Conservation (phyloP, 2,329 filamentous ascomycete genomes). For the Colletotrichum filicis region DNA sequence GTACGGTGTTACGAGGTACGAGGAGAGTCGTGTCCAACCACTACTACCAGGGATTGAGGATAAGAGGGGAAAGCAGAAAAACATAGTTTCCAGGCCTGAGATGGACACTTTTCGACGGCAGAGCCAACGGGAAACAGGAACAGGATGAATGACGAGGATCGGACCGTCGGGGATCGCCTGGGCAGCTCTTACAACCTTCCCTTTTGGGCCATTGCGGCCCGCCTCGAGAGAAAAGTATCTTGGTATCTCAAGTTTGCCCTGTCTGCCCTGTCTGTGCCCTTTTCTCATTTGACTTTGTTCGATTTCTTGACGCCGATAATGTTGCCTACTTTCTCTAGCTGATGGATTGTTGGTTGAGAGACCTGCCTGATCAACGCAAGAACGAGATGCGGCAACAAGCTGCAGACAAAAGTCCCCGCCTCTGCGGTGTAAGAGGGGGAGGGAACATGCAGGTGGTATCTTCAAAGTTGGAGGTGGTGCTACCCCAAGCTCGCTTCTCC, state of each 20-base stretch:
- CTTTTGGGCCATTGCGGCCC: conserved; percentile 18
- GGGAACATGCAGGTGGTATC: not conserved
- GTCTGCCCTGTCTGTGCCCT: not conserved
- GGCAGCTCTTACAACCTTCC: conserved; percentile 22
- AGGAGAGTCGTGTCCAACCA: not conserved
- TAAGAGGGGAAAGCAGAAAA: not conserved
- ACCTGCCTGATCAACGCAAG: conserved; percentile 29
- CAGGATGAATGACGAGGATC: conserved; percentile 7
- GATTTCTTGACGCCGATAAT: not conserved
- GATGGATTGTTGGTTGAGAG: not conserved
- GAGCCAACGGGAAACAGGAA: not conserved
- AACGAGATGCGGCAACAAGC: not conserved
- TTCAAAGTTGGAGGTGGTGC: not conserved
- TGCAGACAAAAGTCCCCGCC: conserved; percentile 18
- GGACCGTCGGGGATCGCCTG: conserved; percentile 12
- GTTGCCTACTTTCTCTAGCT: not conserved
- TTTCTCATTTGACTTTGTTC: not conserved
- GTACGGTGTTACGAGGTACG: not conserved
- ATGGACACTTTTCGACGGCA: not conserved
- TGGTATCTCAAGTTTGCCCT: not conserved
- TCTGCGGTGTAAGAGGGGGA: not conserved
- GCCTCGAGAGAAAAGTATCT: not conserved
- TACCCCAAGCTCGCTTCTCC: not conserved
- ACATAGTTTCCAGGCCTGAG: not conserved
- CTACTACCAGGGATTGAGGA: not conserved